Base-by-base conservation (phyloP, 2,329 filamentous ascomycete species). In the Apiospora hydei region DNA sequence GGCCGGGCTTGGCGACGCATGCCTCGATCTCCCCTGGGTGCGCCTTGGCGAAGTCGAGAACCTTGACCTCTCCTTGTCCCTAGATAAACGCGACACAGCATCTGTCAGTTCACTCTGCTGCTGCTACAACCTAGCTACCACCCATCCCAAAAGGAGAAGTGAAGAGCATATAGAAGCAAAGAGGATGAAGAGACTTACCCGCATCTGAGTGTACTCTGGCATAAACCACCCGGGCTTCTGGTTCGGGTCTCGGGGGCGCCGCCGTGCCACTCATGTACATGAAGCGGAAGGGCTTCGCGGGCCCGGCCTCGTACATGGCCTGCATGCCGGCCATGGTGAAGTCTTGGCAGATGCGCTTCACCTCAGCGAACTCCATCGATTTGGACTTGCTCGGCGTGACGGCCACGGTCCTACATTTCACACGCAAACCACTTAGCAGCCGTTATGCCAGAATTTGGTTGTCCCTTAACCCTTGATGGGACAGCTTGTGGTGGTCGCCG, bases 241-340 rank as follows among this genome's bases (percentile, higher is more conserved):
- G 16, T 76, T 81, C 26, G 80, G 84, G 67, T 89, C 87, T 1
- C 85, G 82, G 73, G 73, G 84, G 82, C 2, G 82, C 81, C 0
- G 77, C 78, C 1, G 78, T 75, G 2, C 87, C 88, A 73, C 87
- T 89, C 72, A 86, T 81, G 75, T 78, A 78, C 21, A 81, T 61
- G 74, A 81, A 81, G 44, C 80, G 79, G 74, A 78, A 83, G 18
- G 75, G 81, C 73, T 67, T 78, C 8, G 74, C 75, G 44, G 73
- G 64, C 10, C 76, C 77, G 66, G 66, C 66, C 41, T 68, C 76
- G 46, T 75, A 72, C 66, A 80, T 78, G n/a, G 79, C 76, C 38
- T 74, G 71, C 43, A 80, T 72, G 0, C 77, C 77, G 14, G 74
- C 73, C 21, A 79, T 53, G 2, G 78, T 74, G 46, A 71, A 75